Percentiles rank a stretch among this genome's conserved stretches.
phyloP scores from a whole-genome alignment of 257 asterid genomes.

The Salvia miltiorrhiza region DNA sequence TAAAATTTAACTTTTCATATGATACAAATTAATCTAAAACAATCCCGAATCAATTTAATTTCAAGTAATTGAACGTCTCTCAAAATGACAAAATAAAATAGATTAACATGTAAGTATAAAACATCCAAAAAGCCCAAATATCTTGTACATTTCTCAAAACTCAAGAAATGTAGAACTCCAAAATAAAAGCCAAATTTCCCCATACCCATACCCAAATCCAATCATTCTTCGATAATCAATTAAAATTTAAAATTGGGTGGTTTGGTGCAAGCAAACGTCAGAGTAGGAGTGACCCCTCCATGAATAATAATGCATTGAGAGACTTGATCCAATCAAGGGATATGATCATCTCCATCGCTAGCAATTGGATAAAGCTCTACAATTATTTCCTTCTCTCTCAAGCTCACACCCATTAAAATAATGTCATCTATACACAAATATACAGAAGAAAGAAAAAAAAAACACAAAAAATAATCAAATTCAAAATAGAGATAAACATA shows the following conservation, averaged over 20 bases:
- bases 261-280: constrained; percentile 23
- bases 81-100: no score
- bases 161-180: background rate
- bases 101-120: no score
- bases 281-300: background rate
- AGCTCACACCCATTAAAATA: background rate
- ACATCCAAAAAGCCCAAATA: no score
- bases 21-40: no score
- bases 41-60: no score
- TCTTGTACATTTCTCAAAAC: background rate
- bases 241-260: background rate
- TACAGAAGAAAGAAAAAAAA: no score
- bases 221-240: background rate
- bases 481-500: background rate
- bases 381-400: background rate
- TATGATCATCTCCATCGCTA: constrained; percentile 2
- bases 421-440: background rate
- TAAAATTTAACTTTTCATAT: no score
- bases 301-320: background rate
- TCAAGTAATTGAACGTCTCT: no score
- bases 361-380: constrained; percentile 16
- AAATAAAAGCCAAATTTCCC: background rate
- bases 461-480: background rate
- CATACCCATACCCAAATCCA: background rate
- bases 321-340: constrained; percentile 15